A percentile compares a stretch with the other conserved stretches of the same genome.
Evolutionary conservation across 2,329 filamentous ascomycete species (phyloP).

Genomic region (Trichoderma sp.): DNA sequence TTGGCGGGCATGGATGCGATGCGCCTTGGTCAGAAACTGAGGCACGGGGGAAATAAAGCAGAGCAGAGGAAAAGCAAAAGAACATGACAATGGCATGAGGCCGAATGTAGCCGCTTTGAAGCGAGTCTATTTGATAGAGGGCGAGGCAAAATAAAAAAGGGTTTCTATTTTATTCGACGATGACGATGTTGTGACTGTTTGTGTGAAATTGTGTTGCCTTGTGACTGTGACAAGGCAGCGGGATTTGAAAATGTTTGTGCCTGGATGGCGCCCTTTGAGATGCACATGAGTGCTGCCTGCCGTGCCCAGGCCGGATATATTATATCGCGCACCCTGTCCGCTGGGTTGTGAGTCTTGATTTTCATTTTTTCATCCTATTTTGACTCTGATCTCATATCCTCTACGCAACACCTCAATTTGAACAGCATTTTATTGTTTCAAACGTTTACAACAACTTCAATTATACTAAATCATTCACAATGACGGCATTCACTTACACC

Average conservation of each 20-base stretch:
- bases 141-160: background rate
- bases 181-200: background rate
- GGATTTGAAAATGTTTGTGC: background rate
- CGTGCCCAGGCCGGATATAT: background rate
- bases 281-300: background rate
- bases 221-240: background rate
- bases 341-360: background rate
- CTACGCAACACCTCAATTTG: background rate
- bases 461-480: background rate
- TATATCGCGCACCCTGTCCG: background rate
- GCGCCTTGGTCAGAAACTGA: background rate
- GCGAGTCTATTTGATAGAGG: constrained; percentile 8
- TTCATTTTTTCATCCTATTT: background rate
- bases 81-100: background rate
- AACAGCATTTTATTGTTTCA: background rate
- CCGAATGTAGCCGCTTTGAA: background rate
- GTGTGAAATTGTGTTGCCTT: background rate
- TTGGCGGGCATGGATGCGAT: background rate
- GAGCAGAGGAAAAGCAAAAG: background rate
- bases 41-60: background rate
- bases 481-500: constrained; percentile 17
- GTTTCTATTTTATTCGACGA: background rate
- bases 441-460: background rate
- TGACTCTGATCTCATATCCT: background rate
- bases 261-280: background rate